phyloP scores from a whole-genome alignment of 495 filamentous ascomycete genomes.

The Stereocaulon alpinum region DNA sequence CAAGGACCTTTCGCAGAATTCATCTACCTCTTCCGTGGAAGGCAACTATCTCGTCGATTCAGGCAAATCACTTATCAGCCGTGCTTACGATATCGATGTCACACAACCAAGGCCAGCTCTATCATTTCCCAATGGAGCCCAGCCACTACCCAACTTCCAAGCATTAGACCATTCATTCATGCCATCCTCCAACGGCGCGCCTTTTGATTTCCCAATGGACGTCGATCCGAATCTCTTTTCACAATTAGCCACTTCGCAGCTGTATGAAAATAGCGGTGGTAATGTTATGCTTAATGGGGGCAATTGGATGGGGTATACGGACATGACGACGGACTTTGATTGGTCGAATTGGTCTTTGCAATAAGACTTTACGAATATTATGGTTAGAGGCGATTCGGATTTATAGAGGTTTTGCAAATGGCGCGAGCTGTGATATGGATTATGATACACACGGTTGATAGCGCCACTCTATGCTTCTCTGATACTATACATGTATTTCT shows the following conservation, averaged over 20 bases:
- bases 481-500: too few species aligned
- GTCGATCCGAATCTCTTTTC: conserved; percentile 3
- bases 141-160: background rate
- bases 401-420: too few species aligned
- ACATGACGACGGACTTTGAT: background rate
- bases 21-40: background rate
- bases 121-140: conserved; percentile 4
- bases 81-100: background rate
- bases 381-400: too few species aligned
- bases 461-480: too few species aligned
- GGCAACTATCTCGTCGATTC: background rate
- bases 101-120: background rate
- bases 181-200: background rate
- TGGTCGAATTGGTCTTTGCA: background rate
- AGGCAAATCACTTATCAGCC: background rate
- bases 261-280: background rate
- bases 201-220: conserved; percentile 11
- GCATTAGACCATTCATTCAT: background rate
- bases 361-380: too few species aligned
- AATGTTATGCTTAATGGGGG: conserved; percentile 18
- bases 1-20: background rate
- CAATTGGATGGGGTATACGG: conserved; percentile 44
- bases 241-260: background rate
- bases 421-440: too few species aligned
- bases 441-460: too few species aligned